Percentiles rank a stretch among this genome's conserved stretches.
Evolutionary conservation across 139 green algal species (phyloP).

Genomic region (Tetradesmus lagerheimii): DNA sequence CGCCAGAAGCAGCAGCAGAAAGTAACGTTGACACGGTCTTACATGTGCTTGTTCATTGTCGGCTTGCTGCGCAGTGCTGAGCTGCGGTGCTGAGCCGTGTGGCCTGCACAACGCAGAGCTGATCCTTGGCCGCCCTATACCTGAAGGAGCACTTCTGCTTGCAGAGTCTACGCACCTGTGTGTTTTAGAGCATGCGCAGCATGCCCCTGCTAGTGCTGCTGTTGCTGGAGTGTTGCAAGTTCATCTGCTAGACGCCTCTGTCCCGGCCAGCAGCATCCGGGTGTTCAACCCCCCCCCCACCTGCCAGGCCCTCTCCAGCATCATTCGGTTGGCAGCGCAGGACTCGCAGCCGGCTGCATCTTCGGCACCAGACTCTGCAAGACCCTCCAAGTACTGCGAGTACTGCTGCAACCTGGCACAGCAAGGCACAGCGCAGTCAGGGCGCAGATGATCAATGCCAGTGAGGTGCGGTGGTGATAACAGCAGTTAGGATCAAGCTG

Average conservation of each 20-base stretch:
- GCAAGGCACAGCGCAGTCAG: background rate
- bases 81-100: too few species aligned
- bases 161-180: too few species aligned
- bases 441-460: background rate
- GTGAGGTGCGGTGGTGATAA: background rate
- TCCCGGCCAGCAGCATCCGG: background rate
- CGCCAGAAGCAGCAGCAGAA: background rate
- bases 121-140: too few species aligned
- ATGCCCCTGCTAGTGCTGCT: too few species aligned
- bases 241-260: too few species aligned
- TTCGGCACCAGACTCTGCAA: slow-evolving; percentile 4
- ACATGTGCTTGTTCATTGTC: too few species aligned
- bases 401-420: slow-evolving; percentile 63
- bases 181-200: too few species aligned
- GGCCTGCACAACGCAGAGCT: too few species aligned
- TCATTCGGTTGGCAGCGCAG: slow-evolving; percentile 65
- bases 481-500: background rate
- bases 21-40: background rate
- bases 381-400: slow-evolving; percentile 53
- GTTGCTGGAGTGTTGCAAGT: too few species aligned
- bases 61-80: too few species aligned
- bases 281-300: too few species aligned
- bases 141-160: too few species aligned
- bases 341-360: slow-evolving; percentile 37
- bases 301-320: slow-evolving; percentile 70